Conservation (phyloP, 2,329 filamentous ascomycete genomes). For the Aspergillus quadricinctus region DNA sequence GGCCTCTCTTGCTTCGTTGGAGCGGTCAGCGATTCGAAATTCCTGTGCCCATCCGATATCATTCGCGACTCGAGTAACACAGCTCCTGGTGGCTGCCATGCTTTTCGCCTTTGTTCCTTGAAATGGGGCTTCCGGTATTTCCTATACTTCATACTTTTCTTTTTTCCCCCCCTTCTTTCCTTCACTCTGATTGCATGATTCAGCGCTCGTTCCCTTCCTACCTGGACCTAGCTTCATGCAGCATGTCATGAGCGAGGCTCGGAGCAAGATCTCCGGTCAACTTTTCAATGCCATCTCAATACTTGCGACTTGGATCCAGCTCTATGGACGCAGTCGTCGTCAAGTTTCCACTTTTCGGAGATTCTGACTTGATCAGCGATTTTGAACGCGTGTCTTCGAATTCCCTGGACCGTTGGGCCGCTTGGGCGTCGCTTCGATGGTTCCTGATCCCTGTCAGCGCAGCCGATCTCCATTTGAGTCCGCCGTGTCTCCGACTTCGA, state of each 20-base stretch:
- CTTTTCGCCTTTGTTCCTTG: constrained; percentile 23
- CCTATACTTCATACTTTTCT: constrained; percentile 1
- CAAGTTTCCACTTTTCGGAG: neutral
- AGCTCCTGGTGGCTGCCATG: constrained; percentile 31
- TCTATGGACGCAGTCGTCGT: constrained; percentile 6
- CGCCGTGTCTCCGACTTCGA: neutral
- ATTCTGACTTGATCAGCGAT: neutral
- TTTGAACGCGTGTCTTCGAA: neutral
- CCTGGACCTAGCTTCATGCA: neutral
- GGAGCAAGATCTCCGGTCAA: constrained; percentile 11
- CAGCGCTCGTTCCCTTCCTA: neutral
- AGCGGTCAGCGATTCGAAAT: constrained; percentile 5
- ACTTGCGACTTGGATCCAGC: constrained; percentile 7
- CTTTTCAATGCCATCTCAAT: constrained; percentile 13
- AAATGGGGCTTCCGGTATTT: constrained; percentile 5
- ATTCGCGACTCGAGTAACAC: constrained; percentile 20
- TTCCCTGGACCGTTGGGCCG: neutral
- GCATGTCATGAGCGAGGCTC: constrained; percentile 7
- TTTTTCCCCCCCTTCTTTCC: neutral
- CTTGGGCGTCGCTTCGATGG: neutral
- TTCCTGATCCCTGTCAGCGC: constrained; percentile 1
- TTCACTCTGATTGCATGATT: constrained; percentile 10
- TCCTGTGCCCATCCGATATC: constrained; percentile 9
- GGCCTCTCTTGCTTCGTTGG: neutral
- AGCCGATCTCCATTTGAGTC: constrained; percentile 6